These are phyloP conservation scores for Halocafeteria seosinensis DNA, from an alignment of 108 stramenopile species.

Conservation along the genomic window DNA sequence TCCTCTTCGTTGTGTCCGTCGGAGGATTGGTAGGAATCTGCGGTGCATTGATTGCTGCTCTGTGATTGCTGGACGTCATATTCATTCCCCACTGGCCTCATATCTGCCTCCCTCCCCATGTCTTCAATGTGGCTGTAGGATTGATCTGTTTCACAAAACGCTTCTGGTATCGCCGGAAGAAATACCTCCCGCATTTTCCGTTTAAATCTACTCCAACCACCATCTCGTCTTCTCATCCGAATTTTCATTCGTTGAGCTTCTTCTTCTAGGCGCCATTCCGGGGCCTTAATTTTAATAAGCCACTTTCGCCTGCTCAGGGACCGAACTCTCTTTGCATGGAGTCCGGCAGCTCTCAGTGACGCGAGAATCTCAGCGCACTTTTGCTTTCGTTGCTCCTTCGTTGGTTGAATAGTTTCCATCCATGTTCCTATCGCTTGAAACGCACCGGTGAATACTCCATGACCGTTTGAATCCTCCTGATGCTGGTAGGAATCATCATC, in stretches of 20 bases:
- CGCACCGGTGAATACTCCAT: not conserved
- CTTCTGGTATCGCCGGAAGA: no score
- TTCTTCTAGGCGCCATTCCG: not conserved
- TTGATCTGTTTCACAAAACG: no score
- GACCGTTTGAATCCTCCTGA: not conserved
- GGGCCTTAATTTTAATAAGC: not conserved
- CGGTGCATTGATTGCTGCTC: no score
- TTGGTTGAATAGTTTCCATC: no score
- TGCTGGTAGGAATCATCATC: no score
- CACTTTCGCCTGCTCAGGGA: not conserved
- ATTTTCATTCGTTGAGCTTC: not conserved
- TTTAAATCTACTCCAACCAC: not conserved
- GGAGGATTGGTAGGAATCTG: no score
- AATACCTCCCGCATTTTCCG: not conserved
- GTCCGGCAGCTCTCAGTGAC: not conserved
- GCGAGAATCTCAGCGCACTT: not conserved
- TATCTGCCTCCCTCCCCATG: no score
- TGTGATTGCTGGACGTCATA: no score
- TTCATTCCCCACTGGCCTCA: no score
- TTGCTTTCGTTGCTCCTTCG: not conserved
- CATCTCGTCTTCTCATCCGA: not conserved
- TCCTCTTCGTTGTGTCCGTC: no score
- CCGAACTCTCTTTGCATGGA: constrained; percentile 1
- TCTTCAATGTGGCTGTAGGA: no score
- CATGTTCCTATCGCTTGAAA: not conserved